Percentiles rank a stretch among this genome's conserved stretches.
Conservation (phyloP, 1,284 basidiomycete species). For the Puccinia sorghi region DNA sequence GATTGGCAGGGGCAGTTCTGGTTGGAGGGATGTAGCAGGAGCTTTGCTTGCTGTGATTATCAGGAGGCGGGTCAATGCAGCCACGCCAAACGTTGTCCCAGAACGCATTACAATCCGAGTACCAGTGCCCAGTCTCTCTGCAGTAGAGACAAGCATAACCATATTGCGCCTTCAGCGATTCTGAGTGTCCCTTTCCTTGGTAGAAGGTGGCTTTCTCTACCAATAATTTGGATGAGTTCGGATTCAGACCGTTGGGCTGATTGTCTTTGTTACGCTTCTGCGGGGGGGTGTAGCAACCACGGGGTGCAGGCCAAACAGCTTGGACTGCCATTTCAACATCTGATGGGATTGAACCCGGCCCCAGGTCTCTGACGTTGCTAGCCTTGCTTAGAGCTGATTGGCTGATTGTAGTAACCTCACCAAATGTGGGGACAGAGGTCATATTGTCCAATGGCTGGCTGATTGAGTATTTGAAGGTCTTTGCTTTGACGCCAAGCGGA, state of each 20-base stretch:
- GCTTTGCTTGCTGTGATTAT: not conserved
- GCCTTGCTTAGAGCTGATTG: not conserved
- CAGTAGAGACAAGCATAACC: slow-evolving; percentile 20
- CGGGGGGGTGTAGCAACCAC: not conserved
- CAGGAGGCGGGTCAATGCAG: not conserved
- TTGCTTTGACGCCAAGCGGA: not conserved
- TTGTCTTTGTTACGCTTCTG: not conserved
- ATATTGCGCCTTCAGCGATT: not conserved
- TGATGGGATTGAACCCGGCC: not conserved
- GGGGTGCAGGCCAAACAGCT: not conserved
- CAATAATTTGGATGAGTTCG: not conserved
- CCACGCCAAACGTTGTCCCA: not conserved
- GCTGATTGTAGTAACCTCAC: not conserved
- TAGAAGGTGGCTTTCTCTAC: slow-evolving; percentile 5
- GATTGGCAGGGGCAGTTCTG: not conserved
- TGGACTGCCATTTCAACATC: not conserved
- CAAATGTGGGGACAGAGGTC: not conserved
- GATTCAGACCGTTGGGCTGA: too few relatives aligned
- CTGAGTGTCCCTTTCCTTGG: too few relatives aligned
- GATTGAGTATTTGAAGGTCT: not conserved
- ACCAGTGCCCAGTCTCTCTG: not conserved
- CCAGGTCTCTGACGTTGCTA: not conserved
- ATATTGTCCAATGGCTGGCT: not conserved
- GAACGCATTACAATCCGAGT: not conserved
- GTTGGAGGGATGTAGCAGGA: not conserved